phyloP scores from a whole-genome alignment of 1,284 basidiomycete species.

The Moesziomyces sp. region DNA sequence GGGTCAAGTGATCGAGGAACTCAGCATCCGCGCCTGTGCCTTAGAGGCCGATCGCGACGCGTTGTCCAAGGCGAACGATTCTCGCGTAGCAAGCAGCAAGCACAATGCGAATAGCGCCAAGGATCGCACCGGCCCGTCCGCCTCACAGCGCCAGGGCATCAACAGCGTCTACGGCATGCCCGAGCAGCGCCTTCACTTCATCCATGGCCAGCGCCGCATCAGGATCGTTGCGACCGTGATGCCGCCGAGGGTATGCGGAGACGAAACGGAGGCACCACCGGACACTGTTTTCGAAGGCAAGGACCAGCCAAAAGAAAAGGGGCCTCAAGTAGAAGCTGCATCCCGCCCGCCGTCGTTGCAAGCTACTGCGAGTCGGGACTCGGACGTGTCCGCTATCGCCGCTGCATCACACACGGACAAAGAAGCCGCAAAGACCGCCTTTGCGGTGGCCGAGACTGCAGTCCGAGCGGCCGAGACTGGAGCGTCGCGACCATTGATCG shows the following conservation, averaged over 20 bases:
- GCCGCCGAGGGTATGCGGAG: constrained; percentile 27
- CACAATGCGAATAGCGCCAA: constrained; percentile 8
- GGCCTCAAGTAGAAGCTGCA: constrained; percentile 1
- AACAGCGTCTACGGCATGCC: constrained; percentile 29
- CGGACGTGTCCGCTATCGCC: constrained; percentile 50
- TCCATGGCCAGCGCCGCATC: constrained; percentile 49
- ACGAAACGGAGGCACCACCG: constrained; percentile 1
- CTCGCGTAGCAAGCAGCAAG: constrained; percentile 25
- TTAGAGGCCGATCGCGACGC: constrained; percentile 37
- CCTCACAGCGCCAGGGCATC: constrained; percentile 2
- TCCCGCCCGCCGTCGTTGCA: constrained; percentile 7
- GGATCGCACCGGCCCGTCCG: constrained; percentile 5
- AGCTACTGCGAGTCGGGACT: constrained; percentile 29
- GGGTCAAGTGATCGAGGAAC: constrained; percentile 59
- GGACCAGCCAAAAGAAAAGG: background rate
- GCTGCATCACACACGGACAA: constrained; percentile 47
- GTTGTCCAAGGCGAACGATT: constrained; percentile 14
- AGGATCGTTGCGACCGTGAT: constrained; percentile 42
- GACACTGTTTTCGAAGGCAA: constrained; percentile 6
- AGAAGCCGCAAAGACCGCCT: constrained; percentile 49
- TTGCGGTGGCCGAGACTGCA: constrained; percentile 54
- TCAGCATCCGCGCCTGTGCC: constrained; percentile 43
- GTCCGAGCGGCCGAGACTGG: constrained; percentile 47
- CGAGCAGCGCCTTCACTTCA: constrained; percentile 45
- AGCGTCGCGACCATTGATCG: constrained; percentile 28